Conservation (phyloP, 306 rosid species). For the Glycine tomentella region DNA sequence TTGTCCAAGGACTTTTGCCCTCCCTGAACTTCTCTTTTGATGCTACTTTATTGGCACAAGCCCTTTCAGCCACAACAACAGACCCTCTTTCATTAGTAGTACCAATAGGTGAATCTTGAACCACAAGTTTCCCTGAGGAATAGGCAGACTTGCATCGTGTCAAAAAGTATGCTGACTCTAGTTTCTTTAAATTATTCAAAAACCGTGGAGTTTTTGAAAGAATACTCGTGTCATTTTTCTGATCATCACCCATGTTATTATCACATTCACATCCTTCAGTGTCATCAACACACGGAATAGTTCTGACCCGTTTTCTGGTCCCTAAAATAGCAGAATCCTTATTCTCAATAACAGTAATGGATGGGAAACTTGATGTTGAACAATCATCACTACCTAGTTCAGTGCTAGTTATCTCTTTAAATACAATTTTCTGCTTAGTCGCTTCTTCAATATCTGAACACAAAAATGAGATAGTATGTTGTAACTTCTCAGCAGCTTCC, state of each 20-base stretch:
- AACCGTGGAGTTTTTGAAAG: slow-evolving; percentile 66
- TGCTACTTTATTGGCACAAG: slow-evolving; percentile 60
- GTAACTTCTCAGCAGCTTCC: slow-evolving; percentile 73
- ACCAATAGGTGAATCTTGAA: slow-evolving; percentile 59
- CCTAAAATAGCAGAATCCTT: slow-evolving; percentile 59
- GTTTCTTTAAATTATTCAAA: slow-evolving; percentile 79
- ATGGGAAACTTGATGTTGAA: slow-evolving; percentile 62
- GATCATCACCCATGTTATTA: slow-evolving; percentile 56
- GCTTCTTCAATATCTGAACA: slow-evolving; percentile 78
- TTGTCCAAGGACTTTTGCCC: slow-evolving; percentile 72
- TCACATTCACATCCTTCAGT: slow-evolving; percentile 60
- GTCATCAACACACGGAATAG: slow-evolving; percentile 41
- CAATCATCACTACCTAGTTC: slow-evolving; percentile 54
- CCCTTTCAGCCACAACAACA: slow-evolving; percentile 62
- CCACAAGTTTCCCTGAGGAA: not conserved
- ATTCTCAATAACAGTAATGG: slow-evolving; percentile 51
- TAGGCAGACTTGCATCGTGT: slow-evolving; percentile 63
- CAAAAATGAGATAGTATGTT: slow-evolving; percentile 70
- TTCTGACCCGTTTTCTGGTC: slow-evolving; percentile 72
- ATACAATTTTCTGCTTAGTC: slow-evolving; percentile 56
- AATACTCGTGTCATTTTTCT: slow-evolving; percentile 50
- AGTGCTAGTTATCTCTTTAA: slow-evolving; percentile 56
- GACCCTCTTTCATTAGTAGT: slow-evolving; percentile 75
- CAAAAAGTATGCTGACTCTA: slow-evolving; percentile 74
- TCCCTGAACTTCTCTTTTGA: slow-evolving; percentile 58